Evolutionary conservation across 2,329 filamentous ascomycete genomes (phyloP).

Genomic region (Aspergillus hortae): DNA sequence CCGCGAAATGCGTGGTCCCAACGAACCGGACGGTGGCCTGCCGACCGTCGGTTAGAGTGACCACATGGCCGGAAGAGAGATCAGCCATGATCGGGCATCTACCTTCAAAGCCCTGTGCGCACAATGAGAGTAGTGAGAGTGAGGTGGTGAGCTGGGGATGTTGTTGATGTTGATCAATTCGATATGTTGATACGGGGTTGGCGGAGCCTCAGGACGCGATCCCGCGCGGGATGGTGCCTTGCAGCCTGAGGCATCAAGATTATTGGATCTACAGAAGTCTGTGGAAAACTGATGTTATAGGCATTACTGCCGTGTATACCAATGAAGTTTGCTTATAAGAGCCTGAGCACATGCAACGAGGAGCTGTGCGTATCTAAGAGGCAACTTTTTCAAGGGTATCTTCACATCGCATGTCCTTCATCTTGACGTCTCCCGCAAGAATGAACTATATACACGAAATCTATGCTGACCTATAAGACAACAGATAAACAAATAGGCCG

Average conservation of each 20-base stretch:
- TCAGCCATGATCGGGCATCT: constrained; percentile 29
- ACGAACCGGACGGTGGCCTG: constrained; percentile 75
- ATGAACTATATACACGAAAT: neutral
- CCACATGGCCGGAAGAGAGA: constrained; percentile 61
- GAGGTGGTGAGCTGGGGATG: constrained; percentile 6
- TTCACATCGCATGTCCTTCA: too few relatives aligned
- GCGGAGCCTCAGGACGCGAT: constrained; percentile 16
- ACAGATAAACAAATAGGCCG: neutral
- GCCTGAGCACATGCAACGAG: too few relatives aligned
- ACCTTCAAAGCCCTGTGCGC: constrained; percentile 10
- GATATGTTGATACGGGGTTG: constrained; percentile 13
- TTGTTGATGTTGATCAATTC: constrained; percentile 11
- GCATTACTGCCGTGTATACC: neutral
- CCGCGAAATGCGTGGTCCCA: constrained; percentile 74
- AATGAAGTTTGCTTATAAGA: too few relatives aligned
- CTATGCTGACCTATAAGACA: neutral
- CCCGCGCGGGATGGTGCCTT: constrained; percentile 1
- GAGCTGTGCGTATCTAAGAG: too few relatives aligned
- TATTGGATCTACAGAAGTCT: constrained; percentile 13
- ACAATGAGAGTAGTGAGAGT: constrained; percentile 4
- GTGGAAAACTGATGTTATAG: neutral
- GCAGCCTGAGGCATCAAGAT: constrained; percentile 13
- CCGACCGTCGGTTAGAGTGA: constrained; percentile 76
- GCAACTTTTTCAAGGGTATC: too few relatives aligned
- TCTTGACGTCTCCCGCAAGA: too few relatives aligned